These are phyloP conservation scores for Thalia dealbata DNA, from an alignment of 176 grass and related monocot species.

Conservation along the genomic window DNA sequence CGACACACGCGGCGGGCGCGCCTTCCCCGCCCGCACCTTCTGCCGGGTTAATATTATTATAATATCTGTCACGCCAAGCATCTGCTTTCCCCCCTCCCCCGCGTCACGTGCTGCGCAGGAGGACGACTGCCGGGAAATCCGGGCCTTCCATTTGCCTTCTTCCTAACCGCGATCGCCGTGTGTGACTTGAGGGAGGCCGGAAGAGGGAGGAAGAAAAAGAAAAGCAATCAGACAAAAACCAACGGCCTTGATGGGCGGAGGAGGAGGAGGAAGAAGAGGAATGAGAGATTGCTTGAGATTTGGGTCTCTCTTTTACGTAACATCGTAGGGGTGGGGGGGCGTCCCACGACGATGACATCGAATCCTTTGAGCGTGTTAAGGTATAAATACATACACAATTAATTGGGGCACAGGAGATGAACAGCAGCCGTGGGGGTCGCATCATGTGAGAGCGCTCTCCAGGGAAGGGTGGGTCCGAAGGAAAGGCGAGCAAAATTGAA, in stretches of 20 bases:
- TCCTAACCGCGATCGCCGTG: too few relatives aligned
- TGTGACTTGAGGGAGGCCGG: too few relatives aligned
- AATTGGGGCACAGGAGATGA: too few relatives aligned
- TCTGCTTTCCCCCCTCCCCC: constrained; percentile 23
- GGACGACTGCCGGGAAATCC: background rate
- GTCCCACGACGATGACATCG: background rate
- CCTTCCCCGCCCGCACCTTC: constrained; percentile 23
- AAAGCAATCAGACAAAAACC: background rate
- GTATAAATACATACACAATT: background rate
- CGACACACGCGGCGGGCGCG: background rate
- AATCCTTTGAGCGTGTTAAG: background rate
- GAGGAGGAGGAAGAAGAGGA: background rate
- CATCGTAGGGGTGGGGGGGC: background rate
- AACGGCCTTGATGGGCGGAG: background rate
- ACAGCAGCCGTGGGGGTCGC: background rate
- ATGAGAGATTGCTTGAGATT: background rate
- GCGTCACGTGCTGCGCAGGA: constrained; percentile 36
- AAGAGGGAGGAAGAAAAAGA: too few relatives aligned
- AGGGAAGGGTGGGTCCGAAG: background rate
- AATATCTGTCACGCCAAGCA: constrained; percentile 48
- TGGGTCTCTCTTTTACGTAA: background rate
- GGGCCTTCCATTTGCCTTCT: background rate
- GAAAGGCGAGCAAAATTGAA: background rate
- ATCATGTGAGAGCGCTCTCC: background rate
- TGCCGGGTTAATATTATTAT: constrained; percentile 23